These are phyloP conservation scores for Veloboletus limbatus DNA, from an alignment of 1,284 basidiomycete genomes.

Conservation along the genomic window DNA sequence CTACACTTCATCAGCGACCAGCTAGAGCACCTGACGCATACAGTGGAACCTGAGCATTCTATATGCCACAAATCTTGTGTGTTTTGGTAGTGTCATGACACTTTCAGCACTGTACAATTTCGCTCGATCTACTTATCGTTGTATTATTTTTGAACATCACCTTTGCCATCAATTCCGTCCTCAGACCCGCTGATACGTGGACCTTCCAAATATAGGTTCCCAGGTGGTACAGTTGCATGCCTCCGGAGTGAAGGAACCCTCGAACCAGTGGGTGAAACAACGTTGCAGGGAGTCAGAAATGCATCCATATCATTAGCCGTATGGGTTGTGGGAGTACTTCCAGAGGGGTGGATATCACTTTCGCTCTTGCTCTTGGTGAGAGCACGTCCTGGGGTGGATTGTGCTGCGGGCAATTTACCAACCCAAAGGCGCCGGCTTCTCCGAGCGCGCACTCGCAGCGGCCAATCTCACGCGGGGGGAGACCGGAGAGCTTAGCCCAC, in stretches of 20 bases:
- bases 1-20: no score
- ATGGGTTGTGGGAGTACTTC: background rate
- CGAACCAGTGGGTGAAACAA: conserved; percentile 9
- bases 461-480: conserved; percentile 74
- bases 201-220: conserved; percentile 16
- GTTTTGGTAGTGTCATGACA: no score
- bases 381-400: conserved; percentile 25
- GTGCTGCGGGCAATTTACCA: conserved; percentile 52
- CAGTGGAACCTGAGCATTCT: no score
- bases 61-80: no score
- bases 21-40: no score
- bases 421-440: conserved; percentile 85
- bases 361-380: conserved; percentile 33
- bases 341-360: conserved; percentile 16
- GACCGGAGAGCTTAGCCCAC: conserved; percentile 84
- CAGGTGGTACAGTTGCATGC: conserved; percentile 24
- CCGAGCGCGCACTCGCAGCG: conserved; percentile 79
- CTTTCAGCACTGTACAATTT: no score
- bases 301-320: conserved; percentile 4
- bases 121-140: no score
- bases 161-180: no score
- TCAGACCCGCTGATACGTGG: conserved; percentile 1
- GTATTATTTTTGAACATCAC: no score
- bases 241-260: conserved; percentile 22
- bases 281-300: background rate